These are phyloP conservation scores for Mrakiaceae sp. DNA, from an alignment of 1,284 basidiomycete species.

Conservation along the genomic window DNA sequence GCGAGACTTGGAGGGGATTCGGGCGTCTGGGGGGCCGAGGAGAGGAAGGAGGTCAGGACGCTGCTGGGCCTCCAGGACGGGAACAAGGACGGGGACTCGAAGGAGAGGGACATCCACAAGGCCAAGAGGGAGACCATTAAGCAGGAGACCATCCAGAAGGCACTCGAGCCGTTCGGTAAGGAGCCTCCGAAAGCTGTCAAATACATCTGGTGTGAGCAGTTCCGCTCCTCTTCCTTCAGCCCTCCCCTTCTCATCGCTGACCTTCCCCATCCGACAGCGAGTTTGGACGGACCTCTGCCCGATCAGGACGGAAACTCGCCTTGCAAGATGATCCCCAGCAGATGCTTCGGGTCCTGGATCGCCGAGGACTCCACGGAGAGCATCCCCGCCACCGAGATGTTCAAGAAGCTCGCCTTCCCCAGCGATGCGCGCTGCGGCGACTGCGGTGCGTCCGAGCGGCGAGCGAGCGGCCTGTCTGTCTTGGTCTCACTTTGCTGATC, in stretches of 20 bases:
- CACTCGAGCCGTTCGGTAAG: neutral
- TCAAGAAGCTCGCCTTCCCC: constrained; percentile 41
- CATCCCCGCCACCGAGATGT: constrained; percentile 32
- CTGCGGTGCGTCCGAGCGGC: constrained; percentile 35
- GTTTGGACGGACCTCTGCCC: neutral
- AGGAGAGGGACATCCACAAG: neutral
- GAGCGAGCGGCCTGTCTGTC: neutral
- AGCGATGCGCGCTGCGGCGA: constrained; percentile 37
- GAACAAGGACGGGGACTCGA: neutral
- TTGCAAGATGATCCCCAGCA: constrained; percentile 29
- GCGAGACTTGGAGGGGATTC: neutral
- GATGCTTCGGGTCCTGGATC: constrained; percentile 32
- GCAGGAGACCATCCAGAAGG: neutral
- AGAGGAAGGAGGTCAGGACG: constrained; percentile 11
- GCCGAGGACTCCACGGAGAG: constrained; percentile 19
- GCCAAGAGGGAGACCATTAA: neutral
- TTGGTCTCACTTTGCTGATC: neutral
- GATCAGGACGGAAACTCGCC: neutral
- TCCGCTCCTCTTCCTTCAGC: neutral
- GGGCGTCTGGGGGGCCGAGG: neutral
- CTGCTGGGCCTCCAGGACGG: constrained; percentile 23
- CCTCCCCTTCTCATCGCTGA: neutral
- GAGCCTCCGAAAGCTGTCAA: neutral
- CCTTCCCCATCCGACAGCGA: neutral
- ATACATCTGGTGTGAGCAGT: neutral